Evolutionary conservation across 257 asterid genomes (phyloP).

Genomic region (Cynanchum wilfordii): DNA sequence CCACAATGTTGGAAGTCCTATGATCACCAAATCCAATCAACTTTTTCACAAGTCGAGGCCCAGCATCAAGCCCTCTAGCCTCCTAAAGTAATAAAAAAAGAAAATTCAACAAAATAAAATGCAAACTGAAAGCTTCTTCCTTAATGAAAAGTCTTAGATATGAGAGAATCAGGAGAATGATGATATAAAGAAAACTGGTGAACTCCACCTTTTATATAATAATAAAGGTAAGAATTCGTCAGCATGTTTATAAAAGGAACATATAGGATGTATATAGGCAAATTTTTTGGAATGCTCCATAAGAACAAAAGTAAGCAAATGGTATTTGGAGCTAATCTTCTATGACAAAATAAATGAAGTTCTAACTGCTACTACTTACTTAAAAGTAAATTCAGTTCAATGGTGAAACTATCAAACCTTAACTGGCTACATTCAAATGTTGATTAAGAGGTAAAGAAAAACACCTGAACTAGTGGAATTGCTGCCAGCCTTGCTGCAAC

Average conservation of each 20-base stretch:
- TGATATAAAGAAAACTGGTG: not conserved
- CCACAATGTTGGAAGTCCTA: conserved; percentile 69
- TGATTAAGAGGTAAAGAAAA: not conserved
- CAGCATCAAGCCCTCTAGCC: conserved; percentile 98
- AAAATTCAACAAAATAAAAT: not conserved
- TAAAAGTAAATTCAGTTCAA: not conserved
- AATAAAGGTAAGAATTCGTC: not conserved
- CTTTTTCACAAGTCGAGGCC: conserved; percentile 86
- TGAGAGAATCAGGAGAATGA: not conserved
- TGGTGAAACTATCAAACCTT: not conserved
- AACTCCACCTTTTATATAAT: not conserved
- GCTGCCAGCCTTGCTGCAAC: conserved; percentile 91
- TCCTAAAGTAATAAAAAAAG: conserved; percentile 42
- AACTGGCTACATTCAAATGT: not conserved
- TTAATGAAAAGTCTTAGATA: not conserved
- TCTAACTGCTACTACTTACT: not conserved
- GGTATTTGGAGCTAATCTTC: too few relatives aligned
- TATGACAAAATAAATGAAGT: not conserved
- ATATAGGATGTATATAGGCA: not conserved
- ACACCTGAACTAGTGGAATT: conserved; percentile 91
- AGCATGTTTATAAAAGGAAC: not conserved
- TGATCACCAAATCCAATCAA: conserved; percentile 76
- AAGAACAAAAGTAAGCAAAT: not conserved
- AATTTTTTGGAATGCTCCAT: not conserved
- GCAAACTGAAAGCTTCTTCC: not conserved